Conservation (phyloP, 257 asterid species). For the Asclepias syriaca region DNA sequence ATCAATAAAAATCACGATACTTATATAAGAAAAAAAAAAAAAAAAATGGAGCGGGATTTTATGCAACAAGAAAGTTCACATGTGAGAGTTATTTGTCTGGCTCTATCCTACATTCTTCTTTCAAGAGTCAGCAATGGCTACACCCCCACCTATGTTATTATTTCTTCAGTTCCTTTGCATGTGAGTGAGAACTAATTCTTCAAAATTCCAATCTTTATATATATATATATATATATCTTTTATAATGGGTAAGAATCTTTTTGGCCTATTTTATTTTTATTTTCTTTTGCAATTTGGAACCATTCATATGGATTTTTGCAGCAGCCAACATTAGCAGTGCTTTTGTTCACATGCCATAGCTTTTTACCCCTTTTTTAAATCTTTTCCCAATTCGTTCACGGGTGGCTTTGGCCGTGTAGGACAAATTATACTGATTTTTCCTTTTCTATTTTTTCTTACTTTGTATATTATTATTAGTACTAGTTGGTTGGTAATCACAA, state of each 20-base stretch:
- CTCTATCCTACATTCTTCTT: neutral
- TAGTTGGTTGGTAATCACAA: neutral
- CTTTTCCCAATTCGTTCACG: conserved; percentile 9
- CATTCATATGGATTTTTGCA: neutral
- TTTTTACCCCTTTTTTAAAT: neutral
- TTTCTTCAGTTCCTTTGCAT: neutral
- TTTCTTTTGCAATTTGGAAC: neutral
- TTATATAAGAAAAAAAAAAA: neutral
- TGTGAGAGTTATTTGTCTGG: conserved; percentile 27
- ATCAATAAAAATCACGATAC: too few species aligned
- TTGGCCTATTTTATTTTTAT: too few species aligned
- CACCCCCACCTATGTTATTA: neutral
- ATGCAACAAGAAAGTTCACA: conserved; percentile 8
- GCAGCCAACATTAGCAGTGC: neutral
- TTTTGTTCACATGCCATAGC: conserved; percentile 11
- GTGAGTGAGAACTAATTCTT: neutral
- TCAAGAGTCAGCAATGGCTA: too few species aligned
- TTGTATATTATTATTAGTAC: too few species aligned
- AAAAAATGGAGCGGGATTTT: neutral
- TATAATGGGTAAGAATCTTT: too few species aligned
- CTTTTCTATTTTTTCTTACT: too few species aligned
- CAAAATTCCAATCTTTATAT: too few species aligned
- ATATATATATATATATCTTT: too few species aligned
- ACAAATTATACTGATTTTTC: neutral
- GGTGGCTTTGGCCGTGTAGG: conserved; percentile 10